Percentiles rank a stretch among this genome's conserved stretches.
These are phyloP conservation scores for Blepharisma undulans DNA, from an alignment of 169 alveolate species.

Conservation along the genomic window DNA sequence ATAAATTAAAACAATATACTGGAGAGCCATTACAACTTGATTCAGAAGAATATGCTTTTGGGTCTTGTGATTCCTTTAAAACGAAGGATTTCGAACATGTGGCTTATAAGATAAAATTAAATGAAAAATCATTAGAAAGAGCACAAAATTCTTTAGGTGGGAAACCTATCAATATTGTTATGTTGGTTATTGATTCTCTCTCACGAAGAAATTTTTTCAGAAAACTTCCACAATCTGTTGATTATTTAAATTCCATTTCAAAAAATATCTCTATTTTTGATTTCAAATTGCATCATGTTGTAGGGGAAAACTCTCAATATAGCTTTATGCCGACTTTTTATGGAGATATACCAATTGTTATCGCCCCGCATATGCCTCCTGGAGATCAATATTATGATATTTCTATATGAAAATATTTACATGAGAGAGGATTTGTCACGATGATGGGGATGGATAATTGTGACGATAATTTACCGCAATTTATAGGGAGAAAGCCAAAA, in stretches of 20 bases:
- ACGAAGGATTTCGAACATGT: no score
- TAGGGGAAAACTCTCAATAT: background rate
- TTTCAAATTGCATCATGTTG: conserved; percentile 13
- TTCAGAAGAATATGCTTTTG: conserved; percentile 7
- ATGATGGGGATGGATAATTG: background rate
- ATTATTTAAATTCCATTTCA: background rate
- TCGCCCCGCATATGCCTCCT: no score
- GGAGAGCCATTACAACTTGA: background rate
- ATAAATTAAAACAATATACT: background rate
- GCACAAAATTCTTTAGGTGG: background rate
- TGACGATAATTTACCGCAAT: conserved; percentile 13
- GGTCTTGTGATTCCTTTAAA: background rate
- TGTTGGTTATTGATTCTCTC: background rate
- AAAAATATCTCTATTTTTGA: conserved; percentile 7
- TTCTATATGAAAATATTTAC: background rate
- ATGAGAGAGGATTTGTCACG: conserved; percentile 15
- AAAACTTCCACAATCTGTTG: conserved; percentile 2
- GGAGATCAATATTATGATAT: background rate
- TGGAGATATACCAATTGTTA: conserved; percentile 18
- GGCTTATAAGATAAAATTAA: no score
- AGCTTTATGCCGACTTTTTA: conserved; percentile 1
- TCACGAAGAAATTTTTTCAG: conserved; percentile 25
- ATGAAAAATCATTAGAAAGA: background rate
- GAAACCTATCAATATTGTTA: background rate
- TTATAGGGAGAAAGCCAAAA: background rate